Evolutionary conservation across 495 filamentous ascomycete species (phyloP).

Genomic region (Astrothelium macrocarpum): DNA sequence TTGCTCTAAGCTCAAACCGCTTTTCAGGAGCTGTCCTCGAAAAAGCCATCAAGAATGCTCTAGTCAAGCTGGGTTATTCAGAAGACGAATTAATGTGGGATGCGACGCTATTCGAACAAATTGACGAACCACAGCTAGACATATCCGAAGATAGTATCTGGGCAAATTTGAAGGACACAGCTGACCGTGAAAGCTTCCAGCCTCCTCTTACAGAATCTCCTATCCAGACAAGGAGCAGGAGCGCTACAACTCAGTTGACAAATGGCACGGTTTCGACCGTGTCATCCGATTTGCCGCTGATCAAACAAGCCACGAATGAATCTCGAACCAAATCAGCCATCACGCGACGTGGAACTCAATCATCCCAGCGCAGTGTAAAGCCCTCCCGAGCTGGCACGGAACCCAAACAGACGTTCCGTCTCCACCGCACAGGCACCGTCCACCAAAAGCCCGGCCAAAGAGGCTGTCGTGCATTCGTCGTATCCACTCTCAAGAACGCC

Average conservation of each 20-base stretch:
- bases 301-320: not conserved
- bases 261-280: not conserved
- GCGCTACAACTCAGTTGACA: not conserved
- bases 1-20: constrained; percentile 19
- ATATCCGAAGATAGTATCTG: constrained; percentile 23
- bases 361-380: not conserved
- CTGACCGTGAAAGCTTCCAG: constrained; percentile 4
- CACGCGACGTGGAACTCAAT: not conserved
- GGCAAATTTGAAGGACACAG: constrained; percentile 9
- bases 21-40: constrained; percentile 26
- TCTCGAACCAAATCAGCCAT: not conserved
- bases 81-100: constrained; percentile 30
- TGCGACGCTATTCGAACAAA: constrained; percentile 25
- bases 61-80: constrained; percentile 23
- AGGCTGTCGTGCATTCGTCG: constrained; percentile 26
- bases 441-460: constrained; percentile 18
- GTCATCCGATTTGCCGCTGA: not conserved
- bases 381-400: not conserved
- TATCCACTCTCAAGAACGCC: constrained; percentile 24
- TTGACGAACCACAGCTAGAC: constrained; percentile 15
- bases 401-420: constrained; percentile 18
- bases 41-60: constrained; percentile 23
- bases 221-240: not conserved
- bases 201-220: constrained; percentile 17
- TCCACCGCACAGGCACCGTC: constrained; percentile 19